A percentile compares a stretch with the other conserved stretches of the same genome.
phyloP scores from a whole-genome alignment of 2,329 filamentous ascomycete species.

The Beauveria bassiana region DNA sequence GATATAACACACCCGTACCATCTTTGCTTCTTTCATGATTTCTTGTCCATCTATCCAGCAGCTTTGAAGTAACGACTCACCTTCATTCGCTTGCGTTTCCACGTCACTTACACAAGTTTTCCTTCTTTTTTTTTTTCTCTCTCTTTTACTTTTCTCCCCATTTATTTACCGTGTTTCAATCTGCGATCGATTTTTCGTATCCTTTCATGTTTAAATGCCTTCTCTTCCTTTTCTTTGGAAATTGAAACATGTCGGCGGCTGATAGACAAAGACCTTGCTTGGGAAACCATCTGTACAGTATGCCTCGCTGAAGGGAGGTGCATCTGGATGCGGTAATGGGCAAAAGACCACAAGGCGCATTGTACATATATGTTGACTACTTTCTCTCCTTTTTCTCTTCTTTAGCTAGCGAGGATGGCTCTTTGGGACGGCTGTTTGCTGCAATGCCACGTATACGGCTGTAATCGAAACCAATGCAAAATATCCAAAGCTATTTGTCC shows the following conservation, averaged over 20 bases:
- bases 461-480: conserved; percentile 6
- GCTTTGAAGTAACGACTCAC: conserved; percentile 12
- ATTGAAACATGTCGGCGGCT: neutral
- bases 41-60: conserved; percentile 1
- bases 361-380: conserved; percentile 5
- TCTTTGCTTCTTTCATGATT: neutral
- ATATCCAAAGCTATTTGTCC: neutral
- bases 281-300: conserved; percentile 4
- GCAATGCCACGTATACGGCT: neutral
- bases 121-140: neutral
- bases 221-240: conserved; percentile 18
- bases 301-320: neutral
- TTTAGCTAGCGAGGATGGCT: neutral
- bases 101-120: neutral
- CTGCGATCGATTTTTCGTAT: neutral
- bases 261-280: conserved; percentile 6
- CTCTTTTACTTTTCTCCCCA: conserved; percentile 5
- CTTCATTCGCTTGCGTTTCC: conserved; percentile 14
- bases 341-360: conserved; percentile 5
- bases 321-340: neutral
- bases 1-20: conserved; percentile 26
- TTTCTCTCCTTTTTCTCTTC: neutral
- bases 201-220: conserved; percentile 12
- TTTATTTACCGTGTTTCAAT: conserved; percentile 10
- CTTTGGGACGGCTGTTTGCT: neutral